Evolutionary conservation across 495 filamentous ascomycete species (phyloP).

Genomic region (Podospora anserina): DNA sequence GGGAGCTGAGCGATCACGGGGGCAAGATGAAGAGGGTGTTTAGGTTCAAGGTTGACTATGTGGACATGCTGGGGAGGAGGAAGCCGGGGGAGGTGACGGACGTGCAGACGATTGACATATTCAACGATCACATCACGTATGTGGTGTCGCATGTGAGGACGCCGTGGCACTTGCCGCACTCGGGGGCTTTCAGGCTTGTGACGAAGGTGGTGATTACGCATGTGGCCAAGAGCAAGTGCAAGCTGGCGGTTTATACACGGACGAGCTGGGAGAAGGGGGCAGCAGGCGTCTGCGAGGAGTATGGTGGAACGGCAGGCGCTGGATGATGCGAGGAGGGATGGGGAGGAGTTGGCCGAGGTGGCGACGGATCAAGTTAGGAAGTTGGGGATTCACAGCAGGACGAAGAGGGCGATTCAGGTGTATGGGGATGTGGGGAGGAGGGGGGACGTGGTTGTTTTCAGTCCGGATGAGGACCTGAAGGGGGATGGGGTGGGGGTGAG

Average conservation of each 20-base stretch:
- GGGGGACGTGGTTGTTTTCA: slow-evolving; percentile 62
- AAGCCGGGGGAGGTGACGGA: slow-evolving; percentile 65
- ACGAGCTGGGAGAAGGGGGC: slow-evolving; percentile 73
- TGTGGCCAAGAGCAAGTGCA: slow-evolving; percentile 85
- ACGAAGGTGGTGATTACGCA: slow-evolving; percentile 94
- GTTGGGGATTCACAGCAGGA: slow-evolving; percentile 76
- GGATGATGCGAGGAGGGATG: slow-evolving; percentile 75
- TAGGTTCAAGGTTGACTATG: slow-evolving; percentile 69
- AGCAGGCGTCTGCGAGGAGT: slow-evolving; percentile 61
- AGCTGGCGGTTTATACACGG: slow-evolving; percentile 80
- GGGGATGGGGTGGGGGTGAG: slow-evolving; percentile 49
- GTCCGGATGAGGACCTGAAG: slow-evolving; percentile 38
- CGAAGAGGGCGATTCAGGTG: slow-evolving; percentile 84
- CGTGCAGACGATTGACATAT: slow-evolving; percentile 83
- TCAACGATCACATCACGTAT: slow-evolving; percentile 94
- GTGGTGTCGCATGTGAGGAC: slow-evolving; percentile 83
- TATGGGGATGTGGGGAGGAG: slow-evolving; percentile 78
- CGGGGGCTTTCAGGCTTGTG: slow-evolving; percentile 73
- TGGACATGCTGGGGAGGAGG: slow-evolving; percentile 59
- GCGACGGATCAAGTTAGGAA: slow-evolving; percentile 82
- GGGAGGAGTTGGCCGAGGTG: slow-evolving; percentile 79
- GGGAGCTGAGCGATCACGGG: slow-evolving; percentile 63
- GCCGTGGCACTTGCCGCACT: slow-evolving; percentile 86
- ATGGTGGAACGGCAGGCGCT: slow-evolving; percentile 79
- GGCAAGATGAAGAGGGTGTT: slow-evolving; percentile 71